Evolutionary conservation across 768 basidiomycete genomes (phyloP).

Genomic region (Mycena rosella): DNA sequence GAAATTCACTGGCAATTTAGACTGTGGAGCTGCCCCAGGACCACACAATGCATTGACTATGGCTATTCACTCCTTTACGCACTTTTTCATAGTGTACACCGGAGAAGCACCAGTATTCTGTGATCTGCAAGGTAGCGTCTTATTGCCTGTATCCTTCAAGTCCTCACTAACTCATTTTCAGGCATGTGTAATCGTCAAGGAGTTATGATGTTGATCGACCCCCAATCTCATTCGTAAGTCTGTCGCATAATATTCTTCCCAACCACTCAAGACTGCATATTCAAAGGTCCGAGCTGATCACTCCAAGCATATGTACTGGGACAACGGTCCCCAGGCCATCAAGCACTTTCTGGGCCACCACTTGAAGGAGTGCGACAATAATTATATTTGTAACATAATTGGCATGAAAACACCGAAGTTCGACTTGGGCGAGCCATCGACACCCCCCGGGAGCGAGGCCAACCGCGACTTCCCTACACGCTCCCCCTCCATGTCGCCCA

Average conservation of each 20-base stretch:
- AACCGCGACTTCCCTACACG: no score
- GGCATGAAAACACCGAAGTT: not conserved
- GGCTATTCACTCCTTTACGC: constrained; percentile 41
- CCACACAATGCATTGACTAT: constrained; percentile 26
- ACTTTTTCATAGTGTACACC: constrained; percentile 11
- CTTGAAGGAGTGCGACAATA: constrained; percentile 10
- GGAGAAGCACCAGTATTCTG: not conserved
- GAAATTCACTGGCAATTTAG: constrained; percentile 41
- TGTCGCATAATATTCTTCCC: not conserved
- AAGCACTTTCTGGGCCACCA: constrained; percentile 24
- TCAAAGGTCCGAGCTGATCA: not conserved
- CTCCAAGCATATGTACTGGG: constrained; percentile 16
- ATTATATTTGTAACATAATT: constrained; percentile 16
- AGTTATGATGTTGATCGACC: constrained; percentile 23
- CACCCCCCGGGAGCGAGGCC: not conserved
- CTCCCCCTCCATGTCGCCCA: no score
- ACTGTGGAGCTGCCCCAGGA: constrained; percentile 26
- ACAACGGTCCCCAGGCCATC: constrained; percentile 16
- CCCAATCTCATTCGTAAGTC: constrained; percentile 27
- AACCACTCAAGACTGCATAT: not conserved
- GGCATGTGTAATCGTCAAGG: constrained; percentile 18
- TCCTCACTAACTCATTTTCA: not conserved
- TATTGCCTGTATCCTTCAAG: not conserved
- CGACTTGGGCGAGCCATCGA: not conserved
- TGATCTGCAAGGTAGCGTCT: constrained; percentile 25